Evolutionary conservation across 1,284 basidiomycete species (phyloP).

Genomic region (Tilletia indica): DNA sequence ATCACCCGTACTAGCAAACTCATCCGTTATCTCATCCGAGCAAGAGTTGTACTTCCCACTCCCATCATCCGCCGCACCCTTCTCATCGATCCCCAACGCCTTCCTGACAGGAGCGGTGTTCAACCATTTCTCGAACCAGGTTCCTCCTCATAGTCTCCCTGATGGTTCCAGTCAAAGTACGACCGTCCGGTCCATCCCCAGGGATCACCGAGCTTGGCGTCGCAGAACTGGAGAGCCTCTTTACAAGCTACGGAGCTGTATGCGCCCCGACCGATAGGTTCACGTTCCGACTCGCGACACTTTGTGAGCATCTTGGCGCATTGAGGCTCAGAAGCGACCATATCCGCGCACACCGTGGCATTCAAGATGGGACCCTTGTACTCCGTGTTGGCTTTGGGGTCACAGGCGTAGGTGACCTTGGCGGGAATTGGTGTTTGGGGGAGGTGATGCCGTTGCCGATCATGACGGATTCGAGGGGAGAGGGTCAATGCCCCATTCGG

Average conservation of each 20-base stretch:
- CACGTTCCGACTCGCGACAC: conserved; percentile 38
- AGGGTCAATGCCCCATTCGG: conserved; percentile 42
- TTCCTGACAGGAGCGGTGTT: conserved; percentile 37
- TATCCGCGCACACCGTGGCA: conserved; percentile 35
- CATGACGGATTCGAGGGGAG: conserved; percentile 38
- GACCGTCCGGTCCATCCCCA: conserved; percentile 42
- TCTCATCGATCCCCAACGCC: conserved; percentile 44
- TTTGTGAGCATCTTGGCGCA: conserved; percentile 46
- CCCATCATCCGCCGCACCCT: conserved; percentile 45
- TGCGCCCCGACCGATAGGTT: conserved; percentile 10
- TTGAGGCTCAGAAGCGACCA: conserved; percentile 36
- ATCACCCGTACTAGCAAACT: conserved; percentile 52
- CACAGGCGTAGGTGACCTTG: conserved; percentile 49
- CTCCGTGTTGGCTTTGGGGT: conserved; percentile 30
- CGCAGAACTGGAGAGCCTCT: conserved; percentile 43
- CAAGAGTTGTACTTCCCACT: conserved; percentile 51
- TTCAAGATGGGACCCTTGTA: conserved; percentile 41
- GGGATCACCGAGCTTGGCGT: conserved; percentile 36
- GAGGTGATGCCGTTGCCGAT: conserved; percentile 55
- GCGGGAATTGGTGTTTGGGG: conserved; percentile 48
- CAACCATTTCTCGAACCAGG: conserved; percentile 47
- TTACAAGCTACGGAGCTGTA: conserved; percentile 44
- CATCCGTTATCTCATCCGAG: conserved; percentile 44
- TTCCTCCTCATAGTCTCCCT: conserved; percentile 44
- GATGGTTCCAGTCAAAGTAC: conserved; percentile 49